Evolutionary conservation across 139 green algal species (phyloP).

Genomic region (Mychonastes homosphaera): DNA sequence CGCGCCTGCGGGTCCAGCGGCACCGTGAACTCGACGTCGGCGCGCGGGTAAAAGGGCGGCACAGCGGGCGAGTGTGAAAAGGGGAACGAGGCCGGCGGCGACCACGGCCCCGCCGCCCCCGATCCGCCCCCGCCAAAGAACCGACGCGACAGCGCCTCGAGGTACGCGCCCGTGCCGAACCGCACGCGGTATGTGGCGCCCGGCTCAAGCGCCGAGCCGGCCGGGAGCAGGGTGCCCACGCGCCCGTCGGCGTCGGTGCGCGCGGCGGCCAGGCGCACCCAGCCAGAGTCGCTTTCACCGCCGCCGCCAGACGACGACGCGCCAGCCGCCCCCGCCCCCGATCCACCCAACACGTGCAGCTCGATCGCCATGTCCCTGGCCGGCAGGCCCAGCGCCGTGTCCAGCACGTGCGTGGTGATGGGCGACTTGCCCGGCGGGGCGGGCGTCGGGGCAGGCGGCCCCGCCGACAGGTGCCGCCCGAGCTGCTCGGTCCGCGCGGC

Average conservation of each 20-base stretch:
- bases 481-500: background rate
- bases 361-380: slow-evolving; percentile 60
- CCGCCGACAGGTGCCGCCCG: background rate
- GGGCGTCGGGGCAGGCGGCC: slow-evolving; percentile 1
- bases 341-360: slow-evolving; percentile 38
- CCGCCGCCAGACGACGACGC: too few relatives aligned
- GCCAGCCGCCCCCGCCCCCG: slow-evolving; percentile 7
- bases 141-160: too few relatives aligned
- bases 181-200: slow-evolving; percentile 64
- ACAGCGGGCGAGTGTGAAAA: slow-evolving; percentile 37
- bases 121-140: too few relatives aligned
- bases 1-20: slow-evolving; percentile 38
- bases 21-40: slow-evolving; percentile 65
- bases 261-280: slow-evolving; percentile 33
- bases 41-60: slow-evolving; percentile 70
- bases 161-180: slow-evolving; percentile 70
- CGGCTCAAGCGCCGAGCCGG: slow-evolving; percentile 38
- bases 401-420: slow-evolving; percentile 91
- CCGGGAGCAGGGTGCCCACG: slow-evolving; percentile 43
- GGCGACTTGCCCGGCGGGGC: slow-evolving; percentile 53
- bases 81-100: slow-evolving; percentile 9
- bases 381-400: slow-evolving; percentile 65
- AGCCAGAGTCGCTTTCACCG: too few relatives aligned
- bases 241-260: slow-evolving; percentile 72
- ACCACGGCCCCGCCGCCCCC: background rate